Evolutionary conservation across 371 early-diverging fungal species (phyloP), one percentile per base, ranked within the genome.

Genomic region (Mucor saturninus): DNA sequence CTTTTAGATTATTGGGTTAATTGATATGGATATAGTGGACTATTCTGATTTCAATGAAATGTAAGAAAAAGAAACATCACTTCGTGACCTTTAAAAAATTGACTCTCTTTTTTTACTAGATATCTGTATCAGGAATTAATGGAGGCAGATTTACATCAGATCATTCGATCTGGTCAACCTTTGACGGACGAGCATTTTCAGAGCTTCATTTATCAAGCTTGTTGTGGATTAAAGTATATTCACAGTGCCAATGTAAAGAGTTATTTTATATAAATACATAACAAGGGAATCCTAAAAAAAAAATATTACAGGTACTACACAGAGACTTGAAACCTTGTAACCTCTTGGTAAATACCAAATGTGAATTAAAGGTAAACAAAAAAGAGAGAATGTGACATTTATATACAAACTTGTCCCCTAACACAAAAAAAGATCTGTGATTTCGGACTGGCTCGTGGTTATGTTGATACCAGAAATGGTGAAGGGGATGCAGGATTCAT

Each of bases 111-210:
- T 8, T 28, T 31, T 35, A 21, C 21, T 66, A 89, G 89, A 50
- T 89, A 93, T 64, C 75, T 95, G 65, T 88, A 92, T 28, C 91
- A 95, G 75, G 96, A 94, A 74, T 76, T 99, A 50, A 99, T 99
- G 99, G 99, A 99, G 72, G 98, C 99, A 42, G 99, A 99, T 77
- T 83, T 99, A 60, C 98, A 98, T 78, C 98, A 96, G 66, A 97
- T 99, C 65, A 97, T 99, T 69, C 90, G 93, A 49, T 95, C 97
- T 6, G 95, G 92, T 59, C 98, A 99, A 77, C 89, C 95, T 7
- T 80, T 99, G 68, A 96, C 96, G 2, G 98, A 99, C 71, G 92
- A 95, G 26, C 99, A 99, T 77, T 98, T 89, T 77, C 98, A 99
- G 83, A 97, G 96, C 80, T 99, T 99, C 79, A 83, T 98, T 56